Base-by-base conservation (phyloP, 2,329 filamentous ascomycete species). In the Colletotrichum sp. region DNA sequence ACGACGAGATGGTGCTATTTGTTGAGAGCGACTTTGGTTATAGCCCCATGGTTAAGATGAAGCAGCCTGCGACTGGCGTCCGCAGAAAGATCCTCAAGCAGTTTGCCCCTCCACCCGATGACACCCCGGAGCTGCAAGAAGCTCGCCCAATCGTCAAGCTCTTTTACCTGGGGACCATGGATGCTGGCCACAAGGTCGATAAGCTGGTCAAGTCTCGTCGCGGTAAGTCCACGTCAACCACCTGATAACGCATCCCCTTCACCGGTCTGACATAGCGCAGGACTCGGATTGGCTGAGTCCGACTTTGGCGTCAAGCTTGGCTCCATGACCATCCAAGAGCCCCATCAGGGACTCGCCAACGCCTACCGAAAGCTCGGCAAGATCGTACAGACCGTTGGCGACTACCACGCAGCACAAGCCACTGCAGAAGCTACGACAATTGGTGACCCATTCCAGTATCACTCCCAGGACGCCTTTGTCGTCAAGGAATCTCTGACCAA, bases 11-110 rank as follows among this genome's bases (percentile, higher is more conserved):
- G 92, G 92, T 98, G 7, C 93, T 98, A 76, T 99, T 99, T 81
- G 96, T 99, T n/a, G 97, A 99, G 86, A 98, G 95, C 82, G 97
- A 99, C 84, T 98, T 98, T 84, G 97, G 97, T 55, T 99, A 99
- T 85, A 98, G 96, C 81, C 97, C 97, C 2, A 94, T 98, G 82
- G 93, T 98, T 63, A 94, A 96, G 84, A 95, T 96, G 90, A 98
- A 98, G 88, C 97, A 99, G 85, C 97, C 97, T 27, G 97, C 97
- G 11, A 99, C 97, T 2, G 97, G 97, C 59, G 95, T 99, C 80
- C 93, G 97, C 78, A 92, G 97, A 82, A 98, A 98, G 87, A 94
- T 98, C 77, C 89, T 99, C 83, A 99, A 99, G 89, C 97, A 99
- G 84, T 99, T 99, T 85, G 96, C 97, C 48, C 97, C 97, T 36